A percentile compares a stretch with the other conserved stretches of the same genome.
phyloP scores from a whole-genome alignment of 352 stramenopile genomes.

The Phytophthora kernoviae region DNA sequence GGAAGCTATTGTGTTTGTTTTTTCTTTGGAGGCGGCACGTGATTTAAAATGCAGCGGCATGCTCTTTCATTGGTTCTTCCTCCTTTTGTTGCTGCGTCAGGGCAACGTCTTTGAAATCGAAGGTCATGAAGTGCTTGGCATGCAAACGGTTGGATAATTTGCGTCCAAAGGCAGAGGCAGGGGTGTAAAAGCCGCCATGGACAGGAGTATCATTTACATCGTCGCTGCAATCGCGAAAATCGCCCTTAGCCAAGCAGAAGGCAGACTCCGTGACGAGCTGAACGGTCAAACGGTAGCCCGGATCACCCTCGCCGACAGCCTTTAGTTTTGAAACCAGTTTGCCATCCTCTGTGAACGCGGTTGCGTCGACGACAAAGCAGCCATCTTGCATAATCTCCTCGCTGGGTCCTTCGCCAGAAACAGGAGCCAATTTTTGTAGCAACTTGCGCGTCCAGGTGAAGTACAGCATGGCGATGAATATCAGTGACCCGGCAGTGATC shows the following conservation, averaged over 20 bases:
- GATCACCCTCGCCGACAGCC: constrained; percentile 32
- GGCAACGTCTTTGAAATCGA: constrained; percentile 25
- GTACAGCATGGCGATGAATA: constrained; percentile 41
- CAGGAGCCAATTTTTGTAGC: constrained; percentile 60
- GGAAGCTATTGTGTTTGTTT: too few species aligned
- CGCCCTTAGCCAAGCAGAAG: constrained; percentile 39
- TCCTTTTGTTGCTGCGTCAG: constrained; percentile 4
- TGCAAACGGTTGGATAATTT: constrained; percentile 41
- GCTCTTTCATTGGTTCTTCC: constrained; percentile 6
- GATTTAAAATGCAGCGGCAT: constrained; percentile 12
- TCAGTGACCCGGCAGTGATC: constrained; percentile 26
- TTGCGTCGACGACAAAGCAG: constrained; percentile 55
- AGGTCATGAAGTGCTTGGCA: constrained; percentile 42
- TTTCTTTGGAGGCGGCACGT: background rate
- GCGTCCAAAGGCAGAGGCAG: constrained; percentile 42
- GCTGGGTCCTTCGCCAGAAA: constrained; percentile 69
- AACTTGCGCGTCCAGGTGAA: constrained; percentile 57
- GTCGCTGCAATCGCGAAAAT: constrained; percentile 21
- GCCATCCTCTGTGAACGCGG: constrained; percentile 40
- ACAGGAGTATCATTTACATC: constrained; percentile 20
- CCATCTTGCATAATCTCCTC: constrained; percentile 69
- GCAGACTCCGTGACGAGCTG: constrained; percentile 49
- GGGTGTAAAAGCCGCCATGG: constrained; percentile 44
- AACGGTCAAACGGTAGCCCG: constrained; percentile 45
- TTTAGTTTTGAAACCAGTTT: constrained; percentile 29